Evolutionary conservation across 192 early-diverging fungal genomes (phyloP).

Genomic region (Umbelopsis sp.): DNA sequence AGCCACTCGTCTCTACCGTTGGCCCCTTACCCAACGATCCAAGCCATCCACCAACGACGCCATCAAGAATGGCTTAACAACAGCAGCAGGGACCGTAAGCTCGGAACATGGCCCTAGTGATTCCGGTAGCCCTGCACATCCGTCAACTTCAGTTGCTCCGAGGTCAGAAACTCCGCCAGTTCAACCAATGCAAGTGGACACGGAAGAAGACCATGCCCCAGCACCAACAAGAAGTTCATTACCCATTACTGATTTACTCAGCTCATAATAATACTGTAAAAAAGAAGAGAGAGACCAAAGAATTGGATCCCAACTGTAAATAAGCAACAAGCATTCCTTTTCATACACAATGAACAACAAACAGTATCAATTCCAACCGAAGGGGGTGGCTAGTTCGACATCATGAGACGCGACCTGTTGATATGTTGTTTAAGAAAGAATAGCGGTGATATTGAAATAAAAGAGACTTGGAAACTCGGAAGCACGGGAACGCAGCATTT

Average conservation of each 20-base stretch:
- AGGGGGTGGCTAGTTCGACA: background rate
- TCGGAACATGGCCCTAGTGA: background rate
- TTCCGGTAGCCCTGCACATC: background rate
- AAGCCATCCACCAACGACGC: background rate
- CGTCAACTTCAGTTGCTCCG: background rate
- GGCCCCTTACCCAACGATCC: background rate
- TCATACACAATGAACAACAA: background rate
- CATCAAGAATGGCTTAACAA: background rate
- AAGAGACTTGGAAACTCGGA: no score
- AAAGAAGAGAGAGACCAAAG: background rate
- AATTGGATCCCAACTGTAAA: background rate
- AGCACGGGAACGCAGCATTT: background rate
- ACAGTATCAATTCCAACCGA: slow-evolving; percentile 12
- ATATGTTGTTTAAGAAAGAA: no score
- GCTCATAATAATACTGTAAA: background rate
- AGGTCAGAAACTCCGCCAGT: slow-evolving; percentile 3
- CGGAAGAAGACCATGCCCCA: background rate
- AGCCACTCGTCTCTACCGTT: slow-evolving; percentile 12
- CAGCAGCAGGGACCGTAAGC: background rate
- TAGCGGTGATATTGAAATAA: background rate
- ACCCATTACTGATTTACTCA: slow-evolving; percentile 3
- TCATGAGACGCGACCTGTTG: slow-evolving; percentile 1
- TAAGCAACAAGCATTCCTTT: background rate
- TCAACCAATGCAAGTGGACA: background rate
- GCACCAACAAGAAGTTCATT: background rate